A percentile compares a stretch with the other conserved stretches of the same genome.
These are phyloP conservation scores for Salvia miltiorrhiza DNA, from an alignment of 257 asterid species.

Conservation along the genomic window DNA sequence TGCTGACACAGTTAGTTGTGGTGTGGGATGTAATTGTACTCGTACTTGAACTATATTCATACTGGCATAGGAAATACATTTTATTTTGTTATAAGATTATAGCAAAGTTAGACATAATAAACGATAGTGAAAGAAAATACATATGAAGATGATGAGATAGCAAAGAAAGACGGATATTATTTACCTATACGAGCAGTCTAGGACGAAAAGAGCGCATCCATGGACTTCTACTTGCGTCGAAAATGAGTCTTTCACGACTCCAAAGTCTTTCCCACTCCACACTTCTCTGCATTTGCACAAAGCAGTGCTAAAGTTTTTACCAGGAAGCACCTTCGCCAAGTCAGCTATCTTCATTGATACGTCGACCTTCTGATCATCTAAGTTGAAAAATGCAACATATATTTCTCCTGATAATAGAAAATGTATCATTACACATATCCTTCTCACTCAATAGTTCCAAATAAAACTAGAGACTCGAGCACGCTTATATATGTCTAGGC, in stretches of 20 bases:
- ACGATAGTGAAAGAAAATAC: neutral
- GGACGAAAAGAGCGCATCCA: constrained; percentile 68
- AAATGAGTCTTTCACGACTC: constrained; percentile 39
- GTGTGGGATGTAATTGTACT: no score
- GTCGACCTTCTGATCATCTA: constrained; percentile 34
- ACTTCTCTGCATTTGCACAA: constrained; percentile 62
- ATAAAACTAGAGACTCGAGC: no score
- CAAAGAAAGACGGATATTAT: neutral
- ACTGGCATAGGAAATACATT: neutral
- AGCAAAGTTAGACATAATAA: neutral
- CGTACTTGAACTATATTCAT: neutral
- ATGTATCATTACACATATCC: no score
- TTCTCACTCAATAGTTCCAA: no score
- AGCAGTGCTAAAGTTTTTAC: neutral
- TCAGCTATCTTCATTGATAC: constrained; percentile 48
- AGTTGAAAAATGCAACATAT: constrained; percentile 77
- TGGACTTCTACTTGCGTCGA: constrained; percentile 47
- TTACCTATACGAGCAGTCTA: constrained; percentile 41
- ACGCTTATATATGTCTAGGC: no score
- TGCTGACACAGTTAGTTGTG: no score
- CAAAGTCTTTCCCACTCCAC: constrained; percentile 69
- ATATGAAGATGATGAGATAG: neutral
- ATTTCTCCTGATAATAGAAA: constrained; percentile 54
- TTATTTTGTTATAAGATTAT: neutral
- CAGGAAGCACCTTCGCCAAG: constrained; percentile 47